Evolutionary conservation across 2,329 filamentous ascomycete genomes (phyloP).

Genomic region (Knufia petricola): DNA sequence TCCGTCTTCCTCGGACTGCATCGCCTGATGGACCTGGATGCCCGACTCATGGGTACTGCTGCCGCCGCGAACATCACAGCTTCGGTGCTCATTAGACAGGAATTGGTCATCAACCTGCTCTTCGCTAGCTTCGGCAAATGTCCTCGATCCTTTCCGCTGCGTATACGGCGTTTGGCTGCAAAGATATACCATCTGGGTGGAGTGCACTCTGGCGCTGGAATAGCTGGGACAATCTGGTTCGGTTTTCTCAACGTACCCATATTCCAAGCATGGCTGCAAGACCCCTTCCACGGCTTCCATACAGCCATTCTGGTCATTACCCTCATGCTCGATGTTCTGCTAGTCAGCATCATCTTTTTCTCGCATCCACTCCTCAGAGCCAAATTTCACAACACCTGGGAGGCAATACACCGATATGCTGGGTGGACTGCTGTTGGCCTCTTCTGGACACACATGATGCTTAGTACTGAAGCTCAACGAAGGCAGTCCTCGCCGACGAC

Average conservation of each 20-base stretch:
- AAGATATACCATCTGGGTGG: slow-evolving; percentile 48
- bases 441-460: slow-evolving; percentile 55
- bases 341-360: slow-evolving; percentile 50
- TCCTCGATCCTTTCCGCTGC: slow-evolving; percentile 37
- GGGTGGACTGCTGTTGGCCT: slow-evolving; percentile 60
- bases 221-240: slow-evolving; percentile 42
- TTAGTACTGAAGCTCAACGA: slow-evolving; percentile 42
- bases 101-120: slow-evolving; percentile 44
- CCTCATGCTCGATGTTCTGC: slow-evolving; percentile 49
- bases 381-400: slow-evolving; percentile 58
- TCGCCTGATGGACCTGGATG: slow-evolving; percentile 26
- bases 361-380: slow-evolving; percentile 56
- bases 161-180: slow-evolving; percentile 37
- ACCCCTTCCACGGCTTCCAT: slow-evolving; percentile 7
- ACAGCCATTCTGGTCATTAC: slow-evolving; percentile 43
- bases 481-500: slow-evolving; percentile 26
- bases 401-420: slow-evolving; percentile 60
- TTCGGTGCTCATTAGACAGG: slow-evolving; percentile 42
- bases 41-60: slow-evolving; percentile 31
- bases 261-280: slow-evolving; percentile 15
- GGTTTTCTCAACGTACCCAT: slow-evolving; percentile 30
- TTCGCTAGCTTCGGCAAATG: slow-evolving; percentile 38
- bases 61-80: slow-evolving; percentile 38
- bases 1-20: slow-evolving; percentile 29
- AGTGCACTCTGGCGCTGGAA: slow-evolving; percentile 43